Base-by-base conservation (phyloP, 176 grass and related monocot genomes). In the Microstegium vimineum region DNA sequence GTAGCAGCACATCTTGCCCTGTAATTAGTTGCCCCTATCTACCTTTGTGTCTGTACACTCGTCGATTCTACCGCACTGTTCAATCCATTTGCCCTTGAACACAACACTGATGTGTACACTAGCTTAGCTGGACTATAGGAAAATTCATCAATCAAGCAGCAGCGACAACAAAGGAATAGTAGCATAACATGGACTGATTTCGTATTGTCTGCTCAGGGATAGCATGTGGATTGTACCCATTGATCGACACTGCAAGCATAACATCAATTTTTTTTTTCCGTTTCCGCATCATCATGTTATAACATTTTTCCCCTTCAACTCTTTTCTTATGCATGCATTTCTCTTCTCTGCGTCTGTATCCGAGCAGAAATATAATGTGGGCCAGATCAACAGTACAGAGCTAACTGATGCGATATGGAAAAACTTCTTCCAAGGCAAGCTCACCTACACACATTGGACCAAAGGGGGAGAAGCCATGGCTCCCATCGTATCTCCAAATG, bases 401-500 rank as follows among this genome's bases (percentile, higher is more conserved):
- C 70, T 95, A 62, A 90, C 36, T 30, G 87, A 99, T 71, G 82
- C 85, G 0, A 71, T 93, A n/a, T 91, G 87, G 89, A 99, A 95
- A 54, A 93, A 63, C 63, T 93, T 95, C 47, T 85, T 99, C 73
- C 82, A 99, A 69, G 91, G 91, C 36, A 95, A 90, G 73, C 80
- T 99, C 45, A 95, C 96, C 41, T 95, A 82, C 74, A n/a, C 71
- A 6, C 82, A 90, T 25, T 92, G 87, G 89, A 86, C 59, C 81
- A 99, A 95, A 89, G 96, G 91, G 46, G 87, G 87, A 49, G 89
- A 95, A 74, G 82, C 86, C 42, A 95, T 95, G 96, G 40, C 87
- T 54, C 96, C 96, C 3, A 86, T 84, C 0, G 46, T 89, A 28
- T 27, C 79, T 57, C 16, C 86, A 8, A 66, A 81, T 0, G 84